These are phyloP conservation scores for Penicillium argentinense DNA, from an alignment of 495 filamentous ascomycete species.

Conservation along the genomic window DNA sequence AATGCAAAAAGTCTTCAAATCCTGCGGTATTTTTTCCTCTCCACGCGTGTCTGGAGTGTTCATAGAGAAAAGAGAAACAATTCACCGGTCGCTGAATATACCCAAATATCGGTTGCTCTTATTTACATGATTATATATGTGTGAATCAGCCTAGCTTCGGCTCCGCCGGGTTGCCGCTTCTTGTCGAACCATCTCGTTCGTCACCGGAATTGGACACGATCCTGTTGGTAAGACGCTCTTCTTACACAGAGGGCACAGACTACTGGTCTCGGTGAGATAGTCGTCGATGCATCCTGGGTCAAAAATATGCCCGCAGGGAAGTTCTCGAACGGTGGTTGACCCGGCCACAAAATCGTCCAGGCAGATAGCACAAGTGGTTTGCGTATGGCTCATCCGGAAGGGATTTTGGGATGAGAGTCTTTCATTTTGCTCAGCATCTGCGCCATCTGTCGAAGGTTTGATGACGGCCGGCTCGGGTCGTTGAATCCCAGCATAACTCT, in stretches of 20 bases:
- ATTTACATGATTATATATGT: not conserved
- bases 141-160: not conserved
- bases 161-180: conserved; percentile 49
- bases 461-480: conserved; percentile 21
- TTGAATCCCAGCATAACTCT: conserved; percentile 7
- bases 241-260: conserved; percentile 88
- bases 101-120: not conserved
- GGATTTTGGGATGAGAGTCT: not conserved
- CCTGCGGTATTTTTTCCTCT: too few species aligned
- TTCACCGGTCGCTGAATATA: too few species aligned
- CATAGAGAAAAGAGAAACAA: too few species aligned
- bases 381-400: conserved; percentile 32
- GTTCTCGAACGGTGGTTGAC: conserved; percentile 70
- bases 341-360: conserved; percentile 74
- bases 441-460: not conserved
- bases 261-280: conserved; percentile 68
- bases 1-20: too few species aligned
- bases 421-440: too few species aligned
- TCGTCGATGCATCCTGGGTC: conserved; percentile 86
- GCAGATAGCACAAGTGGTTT: conserved; percentile 79
- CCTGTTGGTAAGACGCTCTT: conserved; percentile 66
- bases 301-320: conserved; percentile 88
- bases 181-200: conserved; percentile 79
- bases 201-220: conserved; percentile 64
- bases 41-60: too few species aligned